These are phyloP conservation scores for sorghum (Sorghum bicolor) DNA, from an alignment of 176 grass and related monocot species.

Conservation along the genomic window DNA sequence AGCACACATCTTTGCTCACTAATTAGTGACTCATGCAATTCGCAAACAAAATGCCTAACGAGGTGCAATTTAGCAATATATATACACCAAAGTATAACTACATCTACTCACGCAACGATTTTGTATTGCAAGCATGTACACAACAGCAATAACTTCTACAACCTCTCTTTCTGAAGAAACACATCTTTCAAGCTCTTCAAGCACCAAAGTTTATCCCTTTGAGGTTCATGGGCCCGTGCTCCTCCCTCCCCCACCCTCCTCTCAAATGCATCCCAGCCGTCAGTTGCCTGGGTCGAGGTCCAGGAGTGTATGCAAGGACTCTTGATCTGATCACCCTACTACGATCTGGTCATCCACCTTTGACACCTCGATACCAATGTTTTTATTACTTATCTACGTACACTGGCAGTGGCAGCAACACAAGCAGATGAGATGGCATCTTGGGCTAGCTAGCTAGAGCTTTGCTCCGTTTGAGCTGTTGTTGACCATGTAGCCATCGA, in stretches of 20 bases:
- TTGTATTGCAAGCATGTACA: constrained; percentile 18
- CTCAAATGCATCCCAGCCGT: constrained; percentile 14
- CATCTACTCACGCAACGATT: not conserved
- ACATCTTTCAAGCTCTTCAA: not conserved
- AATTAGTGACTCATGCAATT: not conserved
- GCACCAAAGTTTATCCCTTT: not conserved
- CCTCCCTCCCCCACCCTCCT: not conserved
- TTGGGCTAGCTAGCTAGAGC: constrained; percentile 33
- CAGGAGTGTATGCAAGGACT: not conserved
- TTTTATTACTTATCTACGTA: constrained; percentile 30
- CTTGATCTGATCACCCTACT: constrained; percentile 4
- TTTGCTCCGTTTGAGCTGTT: constrained; percentile 44
- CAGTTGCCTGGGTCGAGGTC: not conserved
- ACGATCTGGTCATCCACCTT: constrained; percentile 1
- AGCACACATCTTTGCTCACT: not conserved
- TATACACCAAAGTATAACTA: not conserved
- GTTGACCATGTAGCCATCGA: constrained; percentile 34
- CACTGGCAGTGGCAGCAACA: constrained; percentile 26
- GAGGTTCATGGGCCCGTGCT: not conserved
- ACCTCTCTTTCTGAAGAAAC: constrained; percentile 28
- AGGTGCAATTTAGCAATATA: not conserved
- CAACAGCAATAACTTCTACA: constrained; percentile 13
- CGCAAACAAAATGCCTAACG: not conserved
- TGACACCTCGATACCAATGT: not conserved
- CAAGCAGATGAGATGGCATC: constrained; percentile 14